These are phyloP conservation scores for Heterobasidion parviporum DNA, from an alignment of 1,284 basidiomycete genomes.

Conservation along the genomic window DNA sequence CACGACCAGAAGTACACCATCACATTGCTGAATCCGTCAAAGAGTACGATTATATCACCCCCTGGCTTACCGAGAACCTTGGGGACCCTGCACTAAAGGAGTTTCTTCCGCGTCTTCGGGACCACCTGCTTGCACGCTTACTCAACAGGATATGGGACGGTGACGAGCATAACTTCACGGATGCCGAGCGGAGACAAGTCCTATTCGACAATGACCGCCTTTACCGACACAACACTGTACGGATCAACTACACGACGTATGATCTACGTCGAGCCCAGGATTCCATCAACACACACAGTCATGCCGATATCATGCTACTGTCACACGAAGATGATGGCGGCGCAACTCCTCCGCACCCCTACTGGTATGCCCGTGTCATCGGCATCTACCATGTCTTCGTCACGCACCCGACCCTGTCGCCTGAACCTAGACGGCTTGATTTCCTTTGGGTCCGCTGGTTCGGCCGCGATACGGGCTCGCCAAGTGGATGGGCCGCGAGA, in stretches of 20 bases:
- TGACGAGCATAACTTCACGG: not conserved
- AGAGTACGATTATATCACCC: conserved; percentile 6
- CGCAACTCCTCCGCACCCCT: not conserved
- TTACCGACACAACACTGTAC: not conserved
- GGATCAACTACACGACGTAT: conserved; percentile 3
- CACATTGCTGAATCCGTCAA: not conserved
- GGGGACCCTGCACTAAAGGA: not conserved
- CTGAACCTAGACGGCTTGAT: not conserved
- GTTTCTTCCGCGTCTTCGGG: not conserved
- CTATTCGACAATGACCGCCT: not conserved
- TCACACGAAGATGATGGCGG: not conserved
- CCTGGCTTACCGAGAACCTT: not conserved
- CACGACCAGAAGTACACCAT: not conserved
- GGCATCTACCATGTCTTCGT: conserved; percentile 9
- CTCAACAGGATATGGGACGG: not conserved
- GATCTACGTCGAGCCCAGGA: conserved; percentile 12
- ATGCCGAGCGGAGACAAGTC: not conserved
- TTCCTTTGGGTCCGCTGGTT: no score
- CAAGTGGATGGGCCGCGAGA: no score
- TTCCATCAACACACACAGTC: conserved; percentile 13
- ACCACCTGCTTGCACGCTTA: not conserved
- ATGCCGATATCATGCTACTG: conserved; percentile 15
- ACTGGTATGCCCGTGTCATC: conserved; percentile 8
- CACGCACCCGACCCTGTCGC: not conserved
- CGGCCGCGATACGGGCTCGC: no score